Percentiles rank a stretch among this genome's conserved stretches.
Conservation (phyloP, 805 yeast species). For the Cyberlindnera maclurae region DNA sequence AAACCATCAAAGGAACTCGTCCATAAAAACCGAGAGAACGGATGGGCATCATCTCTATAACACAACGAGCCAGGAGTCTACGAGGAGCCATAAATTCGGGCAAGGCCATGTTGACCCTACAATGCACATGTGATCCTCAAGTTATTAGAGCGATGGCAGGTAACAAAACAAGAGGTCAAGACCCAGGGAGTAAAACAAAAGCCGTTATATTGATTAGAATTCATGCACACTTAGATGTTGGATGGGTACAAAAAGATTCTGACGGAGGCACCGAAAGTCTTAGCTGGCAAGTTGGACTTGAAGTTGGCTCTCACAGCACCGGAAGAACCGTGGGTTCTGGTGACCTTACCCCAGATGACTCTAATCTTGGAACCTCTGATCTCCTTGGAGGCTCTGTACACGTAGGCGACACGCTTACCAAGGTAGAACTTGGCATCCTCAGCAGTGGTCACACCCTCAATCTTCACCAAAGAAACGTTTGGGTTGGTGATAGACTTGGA, state of each 20-base stretch:
- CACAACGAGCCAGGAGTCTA: too few species aligned
- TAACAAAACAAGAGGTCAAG: background rate
- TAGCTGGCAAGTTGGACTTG: conserved; percentile 98
- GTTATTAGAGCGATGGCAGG: background rate
- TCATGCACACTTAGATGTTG: conserved; percentile 67
- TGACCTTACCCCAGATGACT: conserved; percentile 99
- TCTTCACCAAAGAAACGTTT: conserved; percentile 91
- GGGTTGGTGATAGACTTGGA: conserved; percentile 98
- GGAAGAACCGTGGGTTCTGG: conserved; percentile 98
- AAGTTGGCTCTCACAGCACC: conserved; percentile 98
- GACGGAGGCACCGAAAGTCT: conserved; percentile 99
- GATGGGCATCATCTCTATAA: too few species aligned
- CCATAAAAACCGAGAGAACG: too few species aligned
- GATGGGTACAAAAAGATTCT: conserved; percentile 99
- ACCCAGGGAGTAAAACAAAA: conserved; percentile 2
- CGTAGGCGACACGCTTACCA: conserved; percentile 99
- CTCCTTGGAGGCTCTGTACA: conserved; percentile 97
- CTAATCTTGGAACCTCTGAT: conserved; percentile 98
- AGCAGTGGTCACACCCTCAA: conserved; percentile 89
- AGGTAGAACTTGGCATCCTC: conserved; percentile 98
- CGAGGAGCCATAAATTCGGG: too few species aligned
- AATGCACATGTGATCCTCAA: too few species aligned
- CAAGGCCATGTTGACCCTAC: too few species aligned
- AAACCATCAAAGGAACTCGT: too few species aligned
- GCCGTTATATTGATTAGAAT: conserved; percentile 16